Base-by-base conservation (phyloP, 768 basidiomycete species). In the Coprinellus micaceus region DNA sequence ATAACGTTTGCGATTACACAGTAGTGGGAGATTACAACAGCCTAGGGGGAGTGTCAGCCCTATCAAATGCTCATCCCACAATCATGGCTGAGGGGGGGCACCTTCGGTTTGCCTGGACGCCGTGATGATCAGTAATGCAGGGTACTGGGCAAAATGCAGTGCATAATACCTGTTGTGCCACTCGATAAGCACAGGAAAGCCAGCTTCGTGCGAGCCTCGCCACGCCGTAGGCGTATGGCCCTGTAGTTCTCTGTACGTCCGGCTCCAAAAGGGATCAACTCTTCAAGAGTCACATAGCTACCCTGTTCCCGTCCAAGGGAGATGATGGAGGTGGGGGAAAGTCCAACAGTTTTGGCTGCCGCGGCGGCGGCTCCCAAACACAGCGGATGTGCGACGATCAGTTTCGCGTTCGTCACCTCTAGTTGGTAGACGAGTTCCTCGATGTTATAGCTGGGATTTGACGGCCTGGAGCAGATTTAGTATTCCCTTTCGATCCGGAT, bases 101-200 rank as follows among this genome's bases (percentile, higher is more conserved):
- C 77, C 68, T 77, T 74, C 44, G 74, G 72, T 60, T 69, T 71
- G 50, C 71, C 72, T 73, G 30, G 12, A 39, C 17, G 39, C 7
- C 24, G 13, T 33, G 13, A 28, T 13, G 39, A 39, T 41, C 45
- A 22, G 45, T 41, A 39, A 41, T 22, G n/a, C 41, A 56, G 26
- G 37, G 24, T 7, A 53, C 52, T 21, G 1, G 54, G 17, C 40
- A 2, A 24, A 36, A 43, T 19, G 57, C 69, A 67, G 29, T 68
- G 74, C 63, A 68, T 72, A n/a, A n/a, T n/a, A 66, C 87, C 87
- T 15, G 88, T 90, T 22, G 88, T 90, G 7, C 88, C 88, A 59
- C 87, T 88, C 1, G 88, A 89, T 61, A 90, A 87, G 52, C 78
- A 81, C 53, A 89, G 70, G 61, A 89, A 84, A 4, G 89, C 88